These are phyloP conservation scores for Barnettozyma pratensis DNA, from an alignment of 805 yeast species.

Conservation along the genomic window DNA sequence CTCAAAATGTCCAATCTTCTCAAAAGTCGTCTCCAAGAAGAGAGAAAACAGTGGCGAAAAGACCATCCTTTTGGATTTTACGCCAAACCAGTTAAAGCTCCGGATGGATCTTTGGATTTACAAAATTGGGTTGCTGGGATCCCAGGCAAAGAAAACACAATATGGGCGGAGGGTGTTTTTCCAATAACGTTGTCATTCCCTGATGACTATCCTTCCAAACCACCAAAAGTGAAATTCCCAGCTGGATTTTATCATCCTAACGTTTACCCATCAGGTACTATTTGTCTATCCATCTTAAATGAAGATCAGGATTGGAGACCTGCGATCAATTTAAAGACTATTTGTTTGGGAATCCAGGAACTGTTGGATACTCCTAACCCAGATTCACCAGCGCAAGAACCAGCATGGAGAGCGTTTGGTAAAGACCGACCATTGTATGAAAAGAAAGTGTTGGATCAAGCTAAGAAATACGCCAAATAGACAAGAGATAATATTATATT, in stretches of 20 bases:
- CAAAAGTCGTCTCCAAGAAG: constrained; percentile 76
- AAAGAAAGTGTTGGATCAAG: constrained; percentile 75
- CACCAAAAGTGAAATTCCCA: constrained; percentile 91
- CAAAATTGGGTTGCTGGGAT: constrained; percentile 92
- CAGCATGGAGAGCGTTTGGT: constrained; percentile 86
- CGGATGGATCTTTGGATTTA: constrained; percentile 80
- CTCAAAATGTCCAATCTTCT: constrained; percentile 17
- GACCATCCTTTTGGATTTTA: constrained; percentile 97
- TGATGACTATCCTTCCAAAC: constrained; percentile 92
- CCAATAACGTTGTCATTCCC: constrained; percentile 82
- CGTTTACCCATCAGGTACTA: constrained; percentile 95
- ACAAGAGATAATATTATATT: not conserved
- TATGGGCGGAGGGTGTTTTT: constrained; percentile 88
- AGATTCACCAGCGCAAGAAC: constrained; percentile 94
- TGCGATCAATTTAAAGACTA: constrained; percentile 85
- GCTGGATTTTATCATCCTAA: constrained; percentile 94
- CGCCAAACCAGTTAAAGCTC: constrained; percentile 81
- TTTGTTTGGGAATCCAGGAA: constrained; percentile 89
- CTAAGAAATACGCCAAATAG: constrained; percentile 56
- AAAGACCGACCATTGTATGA: constrained; percentile 67
- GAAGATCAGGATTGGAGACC: constrained; percentile 99
- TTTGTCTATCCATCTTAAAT: constrained; percentile 86
- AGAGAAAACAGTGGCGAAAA: constrained; percentile 92
- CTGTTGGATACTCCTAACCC: constrained; percentile 87
- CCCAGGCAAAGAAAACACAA: constrained; percentile 84